Evolutionary conservation across 192 early-diverging fungal genomes (phyloP).

Genomic region (Coemansia sp.): DNA sequence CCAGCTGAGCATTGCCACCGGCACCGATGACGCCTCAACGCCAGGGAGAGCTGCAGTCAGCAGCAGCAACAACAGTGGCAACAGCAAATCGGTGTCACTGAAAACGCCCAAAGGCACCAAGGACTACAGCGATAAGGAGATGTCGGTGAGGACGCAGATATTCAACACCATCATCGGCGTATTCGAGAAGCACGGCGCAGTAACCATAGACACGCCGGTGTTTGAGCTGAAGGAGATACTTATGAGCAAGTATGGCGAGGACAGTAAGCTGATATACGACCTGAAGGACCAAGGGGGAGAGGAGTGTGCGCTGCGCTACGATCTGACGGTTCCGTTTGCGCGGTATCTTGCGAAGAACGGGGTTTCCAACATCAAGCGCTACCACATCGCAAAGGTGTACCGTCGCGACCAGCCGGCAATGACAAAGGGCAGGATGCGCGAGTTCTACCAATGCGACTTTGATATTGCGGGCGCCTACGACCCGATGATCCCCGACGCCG

Average conservation of each 20-base stretch:
- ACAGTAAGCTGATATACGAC: conserved; percentile 98
- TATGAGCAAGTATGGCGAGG: conserved; percentile 96
- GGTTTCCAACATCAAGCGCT: conserved; percentile 87
- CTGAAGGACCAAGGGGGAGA: conserved; percentile 97
- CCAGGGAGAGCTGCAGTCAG: too few species aligned
- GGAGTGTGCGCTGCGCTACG: conserved; percentile 92
- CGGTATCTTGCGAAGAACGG: conserved; percentile 93
- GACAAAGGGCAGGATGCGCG: conserved; percentile 98
- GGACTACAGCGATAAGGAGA: conserved; percentile 94
- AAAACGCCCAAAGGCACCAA: conserved; percentile 91
- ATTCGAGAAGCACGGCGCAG: conserved; percentile 96
- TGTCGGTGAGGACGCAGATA: conserved; percentile 94
- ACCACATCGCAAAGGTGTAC: conserved; percentile 99
- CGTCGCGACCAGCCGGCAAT: conserved; percentile 97
- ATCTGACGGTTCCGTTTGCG: conserved; percentile 97
- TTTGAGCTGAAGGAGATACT: conserved; percentile 98
- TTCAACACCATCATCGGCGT: conserved; percentile 82
- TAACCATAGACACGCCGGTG: conserved; percentile 98
- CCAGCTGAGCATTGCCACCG: conserved; percentile 53
- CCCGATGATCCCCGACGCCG: conserved; percentile 96
- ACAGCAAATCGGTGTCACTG: conserved; percentile 59
- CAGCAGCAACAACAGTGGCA: background rate
- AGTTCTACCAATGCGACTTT: conserved; percentile 99
- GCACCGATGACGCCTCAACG: background rate
- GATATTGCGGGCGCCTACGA: conserved; percentile 96